Percentiles rank a stretch among this genome's conserved stretches.
Evolutionary conservation across 2,329 filamentous ascomycete species (phyloP).

Genomic region (Dactylella cylindrospora): DNA sequence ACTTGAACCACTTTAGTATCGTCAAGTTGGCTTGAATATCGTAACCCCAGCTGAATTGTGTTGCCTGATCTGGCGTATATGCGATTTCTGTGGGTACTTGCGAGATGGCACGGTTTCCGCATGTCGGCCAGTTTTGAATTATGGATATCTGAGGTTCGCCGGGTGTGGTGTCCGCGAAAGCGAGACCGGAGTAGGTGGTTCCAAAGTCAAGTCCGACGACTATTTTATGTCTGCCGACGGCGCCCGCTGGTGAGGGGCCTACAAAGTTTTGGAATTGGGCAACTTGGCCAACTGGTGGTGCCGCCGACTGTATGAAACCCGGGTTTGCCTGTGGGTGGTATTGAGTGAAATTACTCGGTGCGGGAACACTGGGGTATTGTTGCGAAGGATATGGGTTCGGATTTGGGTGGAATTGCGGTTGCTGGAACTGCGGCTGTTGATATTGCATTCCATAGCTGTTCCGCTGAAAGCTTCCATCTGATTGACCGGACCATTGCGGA

Average conservation of each 20-base stretch:
- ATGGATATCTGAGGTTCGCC: slow-evolving; percentile 43
- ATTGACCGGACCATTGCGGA: slow-evolving; percentile 38
- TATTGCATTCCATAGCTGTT: slow-evolving; percentile 2
- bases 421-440: slow-evolving; percentile 6
- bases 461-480: slow-evolving; percentile 11
- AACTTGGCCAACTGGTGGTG: slow-evolving; percentile 14
- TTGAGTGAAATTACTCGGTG: slow-evolving; percentile 1
- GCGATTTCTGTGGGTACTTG: slow-evolving; percentile 45
- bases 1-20: slow-evolving; percentile 46
- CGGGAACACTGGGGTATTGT: background rate
- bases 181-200: slow-evolving; percentile 33
- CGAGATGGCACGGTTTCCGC: slow-evolving; percentile 41
- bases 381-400: slow-evolving; percentile 8
- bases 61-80: slow-evolving; percentile 26
- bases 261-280: slow-evolving; percentile 34
- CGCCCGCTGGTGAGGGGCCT: slow-evolving; percentile 20
- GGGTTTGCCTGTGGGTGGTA: slow-evolving; percentile 22
- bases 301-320: slow-evolving; percentile 18
- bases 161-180: slow-evolving; percentile 36
- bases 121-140: slow-evolving; percentile 45
- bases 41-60: slow-evolving; percentile 45
- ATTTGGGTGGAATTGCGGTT: slow-evolving; percentile 13
- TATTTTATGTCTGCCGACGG: slow-evolving; percentile 34
- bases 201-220: slow-evolving; percentile 35
- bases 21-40: slow-evolving; percentile 43